Evolutionary conservation across 805 yeast species (phyloP), one percentile per base, ranked within the genome.

Genomic region (Barnettozyma californica): DNA sequence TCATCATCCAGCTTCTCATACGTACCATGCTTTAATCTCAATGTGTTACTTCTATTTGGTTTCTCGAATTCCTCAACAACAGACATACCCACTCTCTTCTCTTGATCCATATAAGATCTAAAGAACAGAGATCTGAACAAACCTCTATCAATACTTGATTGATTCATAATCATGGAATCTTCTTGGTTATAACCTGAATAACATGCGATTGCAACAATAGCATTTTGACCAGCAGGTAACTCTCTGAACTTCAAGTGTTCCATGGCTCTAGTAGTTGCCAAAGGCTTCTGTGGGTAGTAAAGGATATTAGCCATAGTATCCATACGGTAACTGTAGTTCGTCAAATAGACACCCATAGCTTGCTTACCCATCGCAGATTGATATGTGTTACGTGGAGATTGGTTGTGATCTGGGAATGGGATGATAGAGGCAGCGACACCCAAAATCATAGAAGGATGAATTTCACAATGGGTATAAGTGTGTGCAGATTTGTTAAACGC

Each of bases 351-450:
- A 66, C 99, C 99, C 99, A 94, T 94, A 49, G 99, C 99, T 73
- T 94, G 99, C 70, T 94, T 94, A 81, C 99, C 99, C 99, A 94
- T 94, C 55, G 99, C 99, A 66, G 97, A 91, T 74, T 94, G 99
- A 70, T 94, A 94, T 4, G 99, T 94, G 66, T 94, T 94, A 83
- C 99, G 92, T 52, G 99, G 99, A 52, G 97, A 91, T 75, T 94
- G 99, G 69, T 94, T 94, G 70, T 94, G 99, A 72, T 94, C 99
- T 13, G 99, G 99, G 87, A 94, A 94, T 18, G 99, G 99, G 77
- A 94, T 94, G 66, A 94, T 90, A 26, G 96, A 88, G 5, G 99
- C 99, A 41, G 97, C 96, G 56, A 94, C 97, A 69, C 99, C 99
- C 53, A 94, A 76, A 68, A 94, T 92, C 99, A 94, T 94, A 27